Conservation (phyloP, 2,329 filamentous ascomycete species). For the Diplocarpon rosae region DNA sequence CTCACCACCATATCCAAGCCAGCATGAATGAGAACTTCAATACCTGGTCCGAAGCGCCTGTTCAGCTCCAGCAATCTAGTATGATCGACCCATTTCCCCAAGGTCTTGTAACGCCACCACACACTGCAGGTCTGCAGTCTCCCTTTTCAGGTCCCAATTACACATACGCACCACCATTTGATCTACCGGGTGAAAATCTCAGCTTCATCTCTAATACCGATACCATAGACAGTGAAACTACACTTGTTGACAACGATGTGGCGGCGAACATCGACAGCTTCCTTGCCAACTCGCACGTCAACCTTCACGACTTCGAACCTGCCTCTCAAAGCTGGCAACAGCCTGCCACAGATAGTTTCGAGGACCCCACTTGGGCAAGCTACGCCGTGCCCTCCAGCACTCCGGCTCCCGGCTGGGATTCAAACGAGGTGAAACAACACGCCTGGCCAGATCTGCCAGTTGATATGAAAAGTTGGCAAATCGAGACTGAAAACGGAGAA, state of each 20-base stretch:
- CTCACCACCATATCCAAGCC: constrained; percentile 41
- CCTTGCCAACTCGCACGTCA: constrained; percentile 9
- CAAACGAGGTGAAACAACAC: constrained; percentile 2
- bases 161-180: constrained; percentile 9
- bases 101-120: constrained; percentile 46
- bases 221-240: constrained; percentile 23
- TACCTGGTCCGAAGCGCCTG: constrained; percentile 33
- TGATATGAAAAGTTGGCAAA: constrained; percentile 1
- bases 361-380: constrained; percentile 11
- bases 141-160: constrained; percentile 15
- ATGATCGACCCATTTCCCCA: constrained; percentile 41
- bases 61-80: constrained; percentile 21
- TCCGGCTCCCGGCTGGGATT: constrained; percentile 8
- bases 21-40: constrained; percentile 48
- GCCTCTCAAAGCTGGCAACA: constrained; percentile 8
- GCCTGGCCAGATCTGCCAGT: constrained; percentile 7
- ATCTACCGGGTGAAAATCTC: constrained; percentile 23
- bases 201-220: constrained; percentile 30
- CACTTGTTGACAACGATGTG: constrained; percentile 19
- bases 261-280: constrained; percentile 15
- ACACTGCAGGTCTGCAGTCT: constrained; percentile 38
- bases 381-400: constrained; percentile 13
- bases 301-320: constrained; percentile 9
- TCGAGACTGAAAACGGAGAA: neutral
- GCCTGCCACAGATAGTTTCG: constrained; percentile 9